Percentiles rank a stretch among this genome's conserved stretches.
These are phyloP conservation scores for Lunularia cruciata DNA, from an alignment of 225 moss, liverwort and hornwort species.

Conservation along the genomic window DNA sequence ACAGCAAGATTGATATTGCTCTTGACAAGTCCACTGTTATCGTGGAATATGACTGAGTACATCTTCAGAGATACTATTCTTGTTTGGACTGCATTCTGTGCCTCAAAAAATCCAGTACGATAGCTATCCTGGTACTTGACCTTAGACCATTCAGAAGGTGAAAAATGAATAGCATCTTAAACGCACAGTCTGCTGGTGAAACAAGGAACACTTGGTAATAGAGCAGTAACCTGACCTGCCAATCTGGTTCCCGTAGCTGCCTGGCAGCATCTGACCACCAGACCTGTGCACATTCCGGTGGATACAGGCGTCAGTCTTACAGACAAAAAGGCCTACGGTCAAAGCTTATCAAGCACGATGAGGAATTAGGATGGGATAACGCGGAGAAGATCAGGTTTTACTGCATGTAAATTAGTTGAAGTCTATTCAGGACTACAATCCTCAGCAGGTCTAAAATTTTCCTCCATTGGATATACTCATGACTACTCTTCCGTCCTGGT, in stretches of 20 bases:
- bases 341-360: background rate
- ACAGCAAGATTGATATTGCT: no score
- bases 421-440: background rate
- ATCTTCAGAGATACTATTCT: background rate
- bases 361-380: background rate
- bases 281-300: constrained; percentile 22
- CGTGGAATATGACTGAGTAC: background rate
- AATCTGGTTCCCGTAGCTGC: constrained; percentile 28
- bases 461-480: no score
- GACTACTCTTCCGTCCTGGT: no score
- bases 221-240: constrained; percentile 30
- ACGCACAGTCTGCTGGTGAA: background rate
- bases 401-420: background rate
- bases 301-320: no score
- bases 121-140: background rate
- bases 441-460: background rate
- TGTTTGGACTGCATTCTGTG: background rate
- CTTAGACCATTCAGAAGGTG: background rate
- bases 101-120: background rate
- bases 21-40: no score
- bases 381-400: background rate
- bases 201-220: background rate
- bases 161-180: background rate
- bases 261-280: constrained; percentile 43
- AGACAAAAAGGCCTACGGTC: no score